phyloP scores from a whole-genome alignment of 257 asterid genomes.

The Solanum stenotomum region DNA sequence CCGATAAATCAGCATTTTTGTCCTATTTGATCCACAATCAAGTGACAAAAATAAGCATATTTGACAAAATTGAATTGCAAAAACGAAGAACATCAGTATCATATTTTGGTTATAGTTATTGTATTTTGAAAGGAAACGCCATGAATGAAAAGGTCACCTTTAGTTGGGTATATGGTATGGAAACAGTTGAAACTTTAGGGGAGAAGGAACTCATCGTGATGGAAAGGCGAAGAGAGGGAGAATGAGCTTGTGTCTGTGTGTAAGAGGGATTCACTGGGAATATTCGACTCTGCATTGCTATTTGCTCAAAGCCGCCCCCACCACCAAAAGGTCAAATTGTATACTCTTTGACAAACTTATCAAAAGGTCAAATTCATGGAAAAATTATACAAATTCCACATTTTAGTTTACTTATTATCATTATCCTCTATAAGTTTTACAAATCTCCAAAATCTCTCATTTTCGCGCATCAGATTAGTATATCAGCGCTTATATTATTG shows the following conservation, averaged over 20 bases:
- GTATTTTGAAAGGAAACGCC: neutral
- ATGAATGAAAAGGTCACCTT: conserved; percentile 11
- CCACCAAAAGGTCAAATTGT: neutral
- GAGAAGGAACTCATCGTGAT: conserved; percentile 19
- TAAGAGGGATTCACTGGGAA: neutral
- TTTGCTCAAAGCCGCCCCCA: neutral
- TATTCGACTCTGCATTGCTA: neutral
- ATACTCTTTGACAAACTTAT: neutral
- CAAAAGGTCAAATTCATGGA: neutral
- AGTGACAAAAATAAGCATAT: neutral
- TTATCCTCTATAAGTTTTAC: too few relatives aligned
- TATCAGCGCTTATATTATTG: too few relatives aligned
- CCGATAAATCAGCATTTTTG: conserved; percentile 46
- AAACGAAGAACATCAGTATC: neutral
- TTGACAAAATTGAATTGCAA: neutral
- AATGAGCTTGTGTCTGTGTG: neutral
- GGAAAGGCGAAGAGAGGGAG: neutral
- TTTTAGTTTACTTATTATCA: too few relatives aligned
- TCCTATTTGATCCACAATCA: conserved; percentile 12
- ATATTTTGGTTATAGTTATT: neutral
- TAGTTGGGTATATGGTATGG: conserved; percentile 50
- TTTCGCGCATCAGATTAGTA: too few relatives aligned
- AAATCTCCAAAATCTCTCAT: too few relatives aligned
- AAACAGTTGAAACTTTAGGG: conserved; percentile 26
- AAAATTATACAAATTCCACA: too few relatives aligned